Evolutionary conservation across 345 rosid species (phyloP), one percentile per base, ranked within the genome.

Genomic region (Linum tenue): DNA sequence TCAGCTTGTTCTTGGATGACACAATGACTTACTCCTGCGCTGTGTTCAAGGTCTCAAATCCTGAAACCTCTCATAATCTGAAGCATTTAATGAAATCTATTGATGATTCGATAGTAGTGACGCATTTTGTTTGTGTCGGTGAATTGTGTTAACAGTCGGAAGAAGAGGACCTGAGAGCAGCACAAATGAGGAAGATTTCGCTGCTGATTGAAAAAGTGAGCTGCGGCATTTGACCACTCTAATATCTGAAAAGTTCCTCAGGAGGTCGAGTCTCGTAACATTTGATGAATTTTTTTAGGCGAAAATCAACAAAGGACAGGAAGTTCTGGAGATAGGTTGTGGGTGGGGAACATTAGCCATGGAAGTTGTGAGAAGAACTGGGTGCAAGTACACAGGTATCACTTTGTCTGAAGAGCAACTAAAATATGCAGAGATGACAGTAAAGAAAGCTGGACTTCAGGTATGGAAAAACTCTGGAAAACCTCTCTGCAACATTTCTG

Each of bases 301-400:
- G 8, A 79, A 86, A 73, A 75, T 92, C 64, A 72, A 64, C 42
- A 83, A 80, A 65, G 56, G 72, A 4, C 88, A 90, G 62, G 86
- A 85, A 72, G 77, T 92, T 75, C 86, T 92, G 5, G 97, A 92
- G 70, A 86, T 92, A 53, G 98, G 98, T 38, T 85, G 83, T 37
- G 98, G 98, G 31, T 92, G 98, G 98, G 98, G 98, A 72, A 76
- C 87, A 58, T 80, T 90, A 22, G 98, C 95, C 42, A 81, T 92
- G 41, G 92, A 92, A 79, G 82, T 86, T 60, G 98, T 92, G 63
- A 83, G 72, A 80, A 79, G 77, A 80, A 92, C 96, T 11, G 92
- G 95, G 67, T 92, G 98, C 79, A 84, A 67, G 72, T 90, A 92
- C 72, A 90, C 97, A 0, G 97, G 97, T 63, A 85, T 92, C 63